Evolutionary conservation across 177 flowering plant species (phyloP), one percentile per base, ranked within the genome.

Genomic region (Vitis hybrid): DNA sequence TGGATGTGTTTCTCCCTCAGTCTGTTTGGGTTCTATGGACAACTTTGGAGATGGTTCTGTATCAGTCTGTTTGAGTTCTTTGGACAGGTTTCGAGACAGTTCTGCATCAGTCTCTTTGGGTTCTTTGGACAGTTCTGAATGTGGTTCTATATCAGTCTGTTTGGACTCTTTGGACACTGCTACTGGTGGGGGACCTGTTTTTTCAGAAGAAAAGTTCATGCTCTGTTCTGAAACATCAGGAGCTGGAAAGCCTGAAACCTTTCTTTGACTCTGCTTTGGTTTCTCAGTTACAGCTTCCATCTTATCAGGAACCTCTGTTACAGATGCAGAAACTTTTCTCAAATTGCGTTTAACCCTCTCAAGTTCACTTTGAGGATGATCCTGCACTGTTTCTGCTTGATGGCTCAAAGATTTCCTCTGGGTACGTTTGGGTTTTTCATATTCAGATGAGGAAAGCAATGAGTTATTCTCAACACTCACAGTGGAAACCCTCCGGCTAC

Each of bases 401-500:
- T 65, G 68, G 52, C 22, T n/a, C 1, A 68, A 68, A 60, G 63
- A 65, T 65, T 68, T 82, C 73, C 72, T 75, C 14, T 31, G 31
- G 66, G 7, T 60, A 60, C 70, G 69, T 71, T 66, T 82, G 18
- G 68, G 53, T 50, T 80, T 84, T 70, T 80, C 89, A 50, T 55
- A 1, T 16, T 89, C 96, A 3, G 81, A 66, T 26, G 79, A 60
- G 31, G 82, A 65, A 45, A 62, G 74, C 39, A 53, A 19, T 49
- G 79, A 68, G n/a, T 62, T 66, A 66, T 69, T 83, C 60, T 86
- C 94, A 65, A 66, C 67, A 74, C 69, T 80, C 49, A 66, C 57
- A 59, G 79, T 19, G 55, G 85, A 66, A 48, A 64, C 66, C 72
- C 78, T 90, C 50, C 89, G 77, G 57, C 81, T 70, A 62, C 75